phyloP scores from a whole-genome alignment of 306 rosid species.

The Medicago arabica region DNA sequence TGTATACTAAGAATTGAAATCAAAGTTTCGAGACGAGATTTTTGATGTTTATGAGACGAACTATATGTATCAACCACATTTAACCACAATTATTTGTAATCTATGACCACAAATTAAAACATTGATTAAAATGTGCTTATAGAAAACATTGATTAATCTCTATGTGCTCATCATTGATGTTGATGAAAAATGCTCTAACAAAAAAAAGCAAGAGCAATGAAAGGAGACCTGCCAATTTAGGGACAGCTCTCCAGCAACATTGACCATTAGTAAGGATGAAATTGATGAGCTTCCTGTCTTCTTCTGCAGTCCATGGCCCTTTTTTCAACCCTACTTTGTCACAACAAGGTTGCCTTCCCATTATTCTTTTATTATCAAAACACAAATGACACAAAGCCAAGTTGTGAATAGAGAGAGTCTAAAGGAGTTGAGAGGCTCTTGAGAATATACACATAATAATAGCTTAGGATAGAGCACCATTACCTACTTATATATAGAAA shows the following conservation, averaged over 20 bases:
- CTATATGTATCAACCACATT: neutral
- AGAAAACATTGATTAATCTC: neutral
- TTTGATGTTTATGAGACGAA: neutral
- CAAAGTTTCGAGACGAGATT: neutral
- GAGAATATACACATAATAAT: constrained; percentile 38
- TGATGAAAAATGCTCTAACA: neutral
- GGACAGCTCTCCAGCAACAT: constrained; percentile 98
- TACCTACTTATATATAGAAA: constrained; percentile 63
- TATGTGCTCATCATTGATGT: neutral
- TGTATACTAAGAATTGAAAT: neutral
- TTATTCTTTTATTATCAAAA: constrained; percentile 34
- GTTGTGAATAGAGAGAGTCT: constrained; percentile 10
- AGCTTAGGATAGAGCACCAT: constrained; percentile 41
- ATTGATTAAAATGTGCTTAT: neutral
- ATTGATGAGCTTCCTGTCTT: constrained; percentile 87
- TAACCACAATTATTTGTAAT: neutral
- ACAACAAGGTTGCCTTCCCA: constrained; percentile 99
- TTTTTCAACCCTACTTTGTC: constrained; percentile 98
- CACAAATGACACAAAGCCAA: constrained; percentile 18
- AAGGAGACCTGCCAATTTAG: constrained; percentile 83
- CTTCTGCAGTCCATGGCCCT: constrained; percentile 92
- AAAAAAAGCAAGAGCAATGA: neutral
- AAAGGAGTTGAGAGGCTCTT: constrained; percentile 23
- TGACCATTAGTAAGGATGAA: constrained; percentile 92
- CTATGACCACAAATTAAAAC: neutral